phyloP scores from a whole-genome alignment of 2,329 filamentous ascomycete species.

The Knufia petricola region DNA sequence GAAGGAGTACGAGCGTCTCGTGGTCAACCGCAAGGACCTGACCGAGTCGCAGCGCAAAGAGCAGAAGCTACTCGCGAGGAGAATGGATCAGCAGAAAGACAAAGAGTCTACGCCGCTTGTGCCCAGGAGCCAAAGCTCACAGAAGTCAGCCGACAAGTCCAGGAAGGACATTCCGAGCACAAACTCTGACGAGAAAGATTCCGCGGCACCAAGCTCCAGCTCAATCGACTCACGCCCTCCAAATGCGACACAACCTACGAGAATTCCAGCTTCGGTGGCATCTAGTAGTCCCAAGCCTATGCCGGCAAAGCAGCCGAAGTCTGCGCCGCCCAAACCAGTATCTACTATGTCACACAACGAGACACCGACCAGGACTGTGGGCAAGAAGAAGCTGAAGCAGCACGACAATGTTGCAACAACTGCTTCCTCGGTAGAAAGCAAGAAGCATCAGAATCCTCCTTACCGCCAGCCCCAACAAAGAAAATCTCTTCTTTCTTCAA shows the following conservation, averaged over 20 bases:
- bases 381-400: background rate
- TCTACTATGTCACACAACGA: background rate
- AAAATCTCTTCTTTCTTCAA: background rate
- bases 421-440: background rate
- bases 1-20: slow-evolving; percentile 14
- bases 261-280: background rate
- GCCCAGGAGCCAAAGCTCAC: slow-evolving; percentile 5
- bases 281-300: background rate
- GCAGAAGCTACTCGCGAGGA: slow-evolving; percentile 12
- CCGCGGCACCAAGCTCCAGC: background rate
- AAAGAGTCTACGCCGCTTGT: slow-evolving; percentile 3
- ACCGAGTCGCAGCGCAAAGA: slow-evolving; percentile 17
- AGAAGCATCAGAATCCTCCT: slow-evolving; percentile 5
- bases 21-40: slow-evolving; percentile 15
- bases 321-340: background rate
- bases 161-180: background rate
- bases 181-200: background rate
- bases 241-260: background rate
- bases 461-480: slow-evolving; percentile 5
- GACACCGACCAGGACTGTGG: slow-evolving; percentile 6
- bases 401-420: background rate
- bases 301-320: slow-evolving; percentile 1
- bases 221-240: background rate
- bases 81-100: slow-evolving; percentile 12
- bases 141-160: background rate